Evolutionary conservation across 768 basidiomycete species (phyloP).

Genomic region (Albatrellus ellisii): DNA sequence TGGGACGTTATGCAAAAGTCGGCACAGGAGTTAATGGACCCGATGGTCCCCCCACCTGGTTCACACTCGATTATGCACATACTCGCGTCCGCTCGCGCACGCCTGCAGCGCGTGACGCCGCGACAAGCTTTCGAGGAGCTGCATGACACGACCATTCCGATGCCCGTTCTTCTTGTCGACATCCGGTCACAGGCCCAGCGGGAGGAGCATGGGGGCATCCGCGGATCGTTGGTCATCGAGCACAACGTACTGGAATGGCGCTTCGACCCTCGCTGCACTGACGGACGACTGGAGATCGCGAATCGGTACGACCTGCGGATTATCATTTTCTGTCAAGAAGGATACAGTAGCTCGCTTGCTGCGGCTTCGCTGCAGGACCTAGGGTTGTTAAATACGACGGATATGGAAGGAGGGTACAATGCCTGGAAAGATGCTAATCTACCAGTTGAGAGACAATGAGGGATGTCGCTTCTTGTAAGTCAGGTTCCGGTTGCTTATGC

Average conservation of each 20-base stretch:
- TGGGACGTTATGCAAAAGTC: constrained; percentile 63
- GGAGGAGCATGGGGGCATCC: constrained; percentile 40
- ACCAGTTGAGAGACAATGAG: constrained; percentile 31
- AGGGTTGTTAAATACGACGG: constrained; percentile 62
- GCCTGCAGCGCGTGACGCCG: constrained; percentile 51
- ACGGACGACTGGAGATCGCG: constrained; percentile 46
- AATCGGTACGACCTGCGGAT: constrained; percentile 65
- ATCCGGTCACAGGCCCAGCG: constrained; percentile 58
- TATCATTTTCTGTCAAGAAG: constrained; percentile 66
- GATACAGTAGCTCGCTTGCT: constrained; percentile 60
- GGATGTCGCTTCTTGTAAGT: too few species aligned
- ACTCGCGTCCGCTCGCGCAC: constrained; percentile 43
- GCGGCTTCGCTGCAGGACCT: constrained; percentile 56
- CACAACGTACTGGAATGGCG: constrained; percentile 72
- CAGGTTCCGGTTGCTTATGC: too few species aligned
- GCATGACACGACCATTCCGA: constrained; percentile 28
- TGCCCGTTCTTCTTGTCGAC: constrained; percentile 65
- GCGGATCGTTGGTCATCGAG: constrained; percentile 61
- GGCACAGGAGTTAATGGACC: constrained; percentile 43
- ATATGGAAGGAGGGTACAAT: constrained; percentile 60
- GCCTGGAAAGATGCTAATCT: constrained; percentile 61
- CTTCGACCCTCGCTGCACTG: constrained; percentile 51
- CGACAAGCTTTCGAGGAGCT: constrained; percentile 49
- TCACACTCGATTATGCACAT: constrained; percentile 46
- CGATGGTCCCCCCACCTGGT: constrained; percentile 48